Evolutionary conservation across 352 stramenopile species (phyloP), one percentile per base, ranked within the genome.

Genomic region (Discostella stelligera): DNA sequence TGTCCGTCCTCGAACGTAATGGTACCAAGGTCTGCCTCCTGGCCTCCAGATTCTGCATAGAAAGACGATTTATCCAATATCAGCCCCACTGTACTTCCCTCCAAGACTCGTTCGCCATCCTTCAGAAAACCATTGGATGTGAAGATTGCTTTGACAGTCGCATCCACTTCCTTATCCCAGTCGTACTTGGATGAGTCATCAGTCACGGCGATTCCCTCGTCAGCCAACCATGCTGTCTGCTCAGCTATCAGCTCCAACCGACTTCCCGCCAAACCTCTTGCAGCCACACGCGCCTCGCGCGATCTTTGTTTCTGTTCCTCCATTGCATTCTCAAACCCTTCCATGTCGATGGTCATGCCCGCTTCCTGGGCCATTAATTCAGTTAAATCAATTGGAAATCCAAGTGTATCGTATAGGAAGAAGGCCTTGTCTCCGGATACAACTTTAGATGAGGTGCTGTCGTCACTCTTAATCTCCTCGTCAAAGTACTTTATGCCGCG

Each of bases 321-420:
- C 96, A 98, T 98, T 77, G 96, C 94, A 18, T 76, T 53, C 30
- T 94, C 64, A 77, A 95, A 96, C 14, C 89, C 91, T 8, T 91
- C 73, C 58, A 91, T 85, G 53, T 95, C 90, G 39, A 98, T 83
- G 27, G 95, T 90, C 84, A 98, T 98, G 23, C 96, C 96, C 71
- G 95, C 93, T 85, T 98, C 94, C 66, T 93, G 78, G 2, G 94
- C 95, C 94, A 98, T 97, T 41, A 97, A 79, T 85, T 98, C 92
- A 11, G 97, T 99, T 77, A 99, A 90, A 84, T 99, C 97, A 56
- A 99, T 89, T 5, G 97, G 97, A 89, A 99, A 99, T 58, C 97
- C 97, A 84, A 99, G 95, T 21, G 97, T 98, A 78, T 99, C 96
- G 85, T 99, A 99, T 18, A 99, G 82, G 81, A 98, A 99, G 89